Evolutionary conservation across 164 flowering plant genomes (phyloP), one percentile per base, ranked within the genome.

Genomic region (Nymphaea colorata): DNA sequence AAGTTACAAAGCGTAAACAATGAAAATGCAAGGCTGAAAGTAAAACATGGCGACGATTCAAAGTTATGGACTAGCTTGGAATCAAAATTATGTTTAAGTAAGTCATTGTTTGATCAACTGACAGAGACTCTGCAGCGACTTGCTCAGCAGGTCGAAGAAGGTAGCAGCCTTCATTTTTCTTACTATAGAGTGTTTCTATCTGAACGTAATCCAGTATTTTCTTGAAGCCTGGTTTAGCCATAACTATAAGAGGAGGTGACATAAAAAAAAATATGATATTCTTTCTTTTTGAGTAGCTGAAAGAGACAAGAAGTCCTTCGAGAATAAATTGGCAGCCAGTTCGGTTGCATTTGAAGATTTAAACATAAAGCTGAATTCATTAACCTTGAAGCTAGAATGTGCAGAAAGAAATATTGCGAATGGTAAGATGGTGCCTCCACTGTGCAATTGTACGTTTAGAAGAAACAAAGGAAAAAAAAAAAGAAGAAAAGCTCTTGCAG

Each of bases 1-100:
- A 95, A 90, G 71, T 73, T 95, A 73, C 96, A 86, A 81, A 78
- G 67, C 69, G 86, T 86, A 3, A 79, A 81, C 62, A 92, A 92
- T 70, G 99, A 92, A 75, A 92, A 95, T 78, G 88, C 98, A 12
- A 90, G 80, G 78, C 87, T 90, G 55, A 86, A 83, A 78, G 98
- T 87, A 76, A 92, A 85, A 83, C 93, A 82, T 79, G 86, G 83
- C 70, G 99, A 90, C 73, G 97, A 90, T 74, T 85, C 84, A 72
- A 90, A 87, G 78, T 88, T 90, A 5, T 92, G 99, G 98, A 81
- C 78, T 76, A 97, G 99, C 68, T 70, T 92, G 72, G 98, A 92
- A 45, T 92, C 95, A 18, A 92, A 95, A 68, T 85, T 92, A 53
- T 83, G 89, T 70, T 89, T 95, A 14, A 87, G 95, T 4, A 92